phyloP scores from a whole-genome alignment of 2,329 filamentous ascomycete species.

The Sporothrix humicola region DNA sequence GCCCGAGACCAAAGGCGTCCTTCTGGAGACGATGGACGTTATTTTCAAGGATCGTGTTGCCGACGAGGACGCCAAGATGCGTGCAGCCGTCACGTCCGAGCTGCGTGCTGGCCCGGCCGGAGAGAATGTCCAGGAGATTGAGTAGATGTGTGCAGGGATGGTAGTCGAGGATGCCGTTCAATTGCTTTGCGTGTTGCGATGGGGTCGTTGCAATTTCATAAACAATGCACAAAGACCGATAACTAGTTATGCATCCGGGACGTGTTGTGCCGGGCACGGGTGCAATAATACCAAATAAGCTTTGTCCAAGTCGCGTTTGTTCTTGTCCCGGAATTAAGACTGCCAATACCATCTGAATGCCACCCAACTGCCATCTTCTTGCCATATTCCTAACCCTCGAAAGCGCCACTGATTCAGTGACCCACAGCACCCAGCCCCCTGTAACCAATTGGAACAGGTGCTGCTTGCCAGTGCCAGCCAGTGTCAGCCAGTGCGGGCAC shows the following conservation, averaged over 20 bases:
- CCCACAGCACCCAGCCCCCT: background rate
- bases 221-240: too few relatives aligned
- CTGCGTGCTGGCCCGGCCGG: background rate
- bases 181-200: too few relatives aligned
- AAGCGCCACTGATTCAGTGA: conserved; percentile 11
- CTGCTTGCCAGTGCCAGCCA: too few relatives aligned
- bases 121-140: background rate
- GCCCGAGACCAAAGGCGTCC: conserved; percentile 9
- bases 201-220: too few relatives aligned
- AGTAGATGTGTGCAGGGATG: background rate
- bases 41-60: conserved; percentile 20
- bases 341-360: background rate
- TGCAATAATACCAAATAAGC: background rate
- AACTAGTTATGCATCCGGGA: background rate
- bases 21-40: conserved; percentile 18
- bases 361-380: too few relatives aligned
- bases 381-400: background rate
- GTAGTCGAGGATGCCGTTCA: too few relatives aligned
- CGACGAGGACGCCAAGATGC: conserved; percentile 24
- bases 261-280: background rate
- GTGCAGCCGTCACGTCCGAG: background rate
- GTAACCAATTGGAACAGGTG: background rate
- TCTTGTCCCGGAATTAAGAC: background rate
- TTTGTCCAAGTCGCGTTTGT: background rate
- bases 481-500: conserved; percentile 3